Evolutionary conservation across 768 basidiomycete genomes (phyloP).

Genomic region (Boletus rufocinnamomeus): DNA sequence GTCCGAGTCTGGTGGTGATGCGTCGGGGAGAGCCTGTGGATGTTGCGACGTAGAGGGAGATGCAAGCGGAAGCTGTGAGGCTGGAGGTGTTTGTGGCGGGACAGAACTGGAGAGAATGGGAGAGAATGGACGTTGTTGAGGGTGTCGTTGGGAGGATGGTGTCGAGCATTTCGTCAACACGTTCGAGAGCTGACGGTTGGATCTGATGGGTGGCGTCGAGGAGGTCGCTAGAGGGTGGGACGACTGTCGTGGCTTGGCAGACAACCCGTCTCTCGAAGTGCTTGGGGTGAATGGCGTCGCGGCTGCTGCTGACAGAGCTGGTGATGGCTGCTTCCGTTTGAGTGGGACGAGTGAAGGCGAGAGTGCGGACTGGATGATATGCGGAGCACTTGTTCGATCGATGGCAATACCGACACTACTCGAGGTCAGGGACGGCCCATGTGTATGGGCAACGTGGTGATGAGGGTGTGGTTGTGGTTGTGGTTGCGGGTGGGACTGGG

Average conservation of each 20-base stretch:
- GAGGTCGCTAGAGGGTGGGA: conserved; percentile 23
- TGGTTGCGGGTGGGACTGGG: conserved; percentile 28
- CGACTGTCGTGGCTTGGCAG: conserved; percentile 19
- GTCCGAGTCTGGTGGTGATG: conserved; percentile 42
- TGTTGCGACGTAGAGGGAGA: conserved; percentile 28
- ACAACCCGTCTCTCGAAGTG: conserved; percentile 6
- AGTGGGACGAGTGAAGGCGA: conserved; percentile 39
- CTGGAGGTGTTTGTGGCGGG: conserved; percentile 18
- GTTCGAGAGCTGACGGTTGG: conserved; percentile 10
- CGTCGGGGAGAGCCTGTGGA: conserved; percentile 17
- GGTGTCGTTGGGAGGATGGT: conserved; percentile 10
- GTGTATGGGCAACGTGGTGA: conserved; percentile 28
- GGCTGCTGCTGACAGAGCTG: conserved; percentile 17
- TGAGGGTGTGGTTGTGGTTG: conserved; percentile 29
- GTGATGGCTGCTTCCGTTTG: conserved; percentile 42
- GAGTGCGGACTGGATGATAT: conserved; percentile 24
- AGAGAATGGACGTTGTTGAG: conserved; percentile 23
- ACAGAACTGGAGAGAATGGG: conserved; percentile 15
- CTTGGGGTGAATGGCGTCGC: conserved; percentile 12
- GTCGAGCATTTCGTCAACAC: conserved; percentile 20
- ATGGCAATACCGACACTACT: conserved; percentile 26
- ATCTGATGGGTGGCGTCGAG: conserved; percentile 16
- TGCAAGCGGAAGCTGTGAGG: conserved; percentile 14
- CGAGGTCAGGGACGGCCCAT: conserved; percentile 33
- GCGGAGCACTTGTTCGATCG: conserved; percentile 24